Conservation (phyloP, 176 grass and related monocot species). For the Otatea glauca region DNA sequence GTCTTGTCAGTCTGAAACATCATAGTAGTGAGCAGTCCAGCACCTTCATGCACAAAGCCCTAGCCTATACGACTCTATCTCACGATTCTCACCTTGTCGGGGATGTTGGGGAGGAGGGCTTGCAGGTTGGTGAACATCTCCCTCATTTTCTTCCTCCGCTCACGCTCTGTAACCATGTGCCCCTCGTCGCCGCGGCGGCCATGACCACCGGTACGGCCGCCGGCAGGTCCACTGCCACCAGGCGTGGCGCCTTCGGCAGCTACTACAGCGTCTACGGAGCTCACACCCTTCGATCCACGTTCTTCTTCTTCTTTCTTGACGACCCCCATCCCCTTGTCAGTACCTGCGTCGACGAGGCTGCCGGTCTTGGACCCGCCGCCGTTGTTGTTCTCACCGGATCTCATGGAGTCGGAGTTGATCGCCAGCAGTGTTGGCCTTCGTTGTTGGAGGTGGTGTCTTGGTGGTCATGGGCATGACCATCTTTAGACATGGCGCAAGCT, state of each 20-base stretch:
- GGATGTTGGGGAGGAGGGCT: conserved; percentile 47
- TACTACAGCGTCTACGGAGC: not conserved
- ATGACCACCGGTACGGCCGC: not conserved
- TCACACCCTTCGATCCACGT: conserved; percentile 13
- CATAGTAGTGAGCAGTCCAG: not conserved
- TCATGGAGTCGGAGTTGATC: not conserved
- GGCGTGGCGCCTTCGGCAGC: not conserved
- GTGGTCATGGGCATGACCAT: not conserved
- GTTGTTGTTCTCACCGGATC: not conserved
- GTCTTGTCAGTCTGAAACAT: conserved; percentile 60
- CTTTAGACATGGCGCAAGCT: conserved; percentile 26
- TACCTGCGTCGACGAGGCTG: not conserved
- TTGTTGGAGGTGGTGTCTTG: not conserved
- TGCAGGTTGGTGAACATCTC: conserved; percentile 51
- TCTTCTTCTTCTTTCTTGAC: not conserved
- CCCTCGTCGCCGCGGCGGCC: not conserved
- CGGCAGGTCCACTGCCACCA: not conserved
- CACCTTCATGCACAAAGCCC: no score
- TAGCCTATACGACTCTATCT: not conserved
- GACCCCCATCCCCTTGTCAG: not conserved
- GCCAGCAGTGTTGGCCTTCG: not conserved
- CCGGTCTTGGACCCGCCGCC: not conserved
- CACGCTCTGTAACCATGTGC: conserved; percentile 51
- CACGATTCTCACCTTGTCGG: conserved; percentile 33
- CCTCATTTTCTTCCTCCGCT: conserved; percentile 57